These are phyloP conservation scores for Aspergillus sp. DNA, from an alignment of 2,329 filamentous ascomycete genomes.

Conservation along the genomic window DNA sequence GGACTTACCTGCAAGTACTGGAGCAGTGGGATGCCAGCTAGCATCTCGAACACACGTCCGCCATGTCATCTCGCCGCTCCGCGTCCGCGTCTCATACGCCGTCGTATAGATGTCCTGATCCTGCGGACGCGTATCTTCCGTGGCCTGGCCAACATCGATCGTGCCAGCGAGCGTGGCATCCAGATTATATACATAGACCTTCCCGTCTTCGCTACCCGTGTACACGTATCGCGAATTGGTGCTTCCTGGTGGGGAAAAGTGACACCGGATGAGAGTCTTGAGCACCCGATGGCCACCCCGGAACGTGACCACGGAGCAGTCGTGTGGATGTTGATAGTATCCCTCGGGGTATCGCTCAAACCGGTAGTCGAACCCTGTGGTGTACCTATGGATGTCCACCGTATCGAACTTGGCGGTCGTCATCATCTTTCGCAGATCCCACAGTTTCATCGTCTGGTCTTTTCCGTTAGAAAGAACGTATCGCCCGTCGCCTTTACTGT, in stretches of 20 bases:
- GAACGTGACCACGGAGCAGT: constrained; percentile 92
- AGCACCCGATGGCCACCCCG: constrained; percentile 77
- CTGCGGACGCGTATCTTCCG: constrained; percentile 58
- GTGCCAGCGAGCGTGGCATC: constrained; percentile 78
- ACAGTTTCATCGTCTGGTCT: constrained; percentile 95
- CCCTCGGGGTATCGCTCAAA: constrained; percentile 54
- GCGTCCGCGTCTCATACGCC: constrained; percentile 54
- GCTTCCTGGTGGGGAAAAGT: constrained; percentile 84
- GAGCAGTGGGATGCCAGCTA: constrained; percentile 84
- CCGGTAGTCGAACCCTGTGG: constrained; percentile 63
- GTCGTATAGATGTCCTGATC: constrained; percentile 53
- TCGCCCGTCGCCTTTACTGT: constrained; percentile 81
- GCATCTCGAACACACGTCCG: constrained; percentile 81
- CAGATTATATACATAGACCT: constrained; percentile 88
- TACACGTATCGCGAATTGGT: constrained; percentile 93
- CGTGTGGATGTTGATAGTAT: constrained; percentile 66
- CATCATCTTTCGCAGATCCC: constrained; percentile 91
- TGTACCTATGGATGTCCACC: constrained; percentile 52
- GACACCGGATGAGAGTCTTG: constrained; percentile 87
- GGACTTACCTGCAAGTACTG: constrained; percentile 65
- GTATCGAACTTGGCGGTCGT: constrained; percentile 59
- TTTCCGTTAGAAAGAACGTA: constrained; percentile 94
- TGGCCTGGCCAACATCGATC: constrained; percentile 74
- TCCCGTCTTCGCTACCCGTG: constrained; percentile 83
- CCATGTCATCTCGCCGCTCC: constrained; percentile 59